Base-by-base conservation (phyloP, 345 rosid genomes). In the Microcos paniculata region DNA sequence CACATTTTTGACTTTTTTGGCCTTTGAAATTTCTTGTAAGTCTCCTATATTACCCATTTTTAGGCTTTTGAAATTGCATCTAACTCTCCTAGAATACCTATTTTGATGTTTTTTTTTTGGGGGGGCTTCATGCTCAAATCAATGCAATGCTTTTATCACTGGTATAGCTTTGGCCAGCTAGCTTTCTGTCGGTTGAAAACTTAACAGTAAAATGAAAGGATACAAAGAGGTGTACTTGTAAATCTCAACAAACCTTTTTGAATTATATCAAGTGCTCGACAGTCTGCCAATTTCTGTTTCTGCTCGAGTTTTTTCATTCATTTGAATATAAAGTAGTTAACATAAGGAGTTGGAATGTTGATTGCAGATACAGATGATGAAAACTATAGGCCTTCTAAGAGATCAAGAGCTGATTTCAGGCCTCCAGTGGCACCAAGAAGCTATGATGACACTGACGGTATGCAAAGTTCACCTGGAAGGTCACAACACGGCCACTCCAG, bases 331-430 rank as follows among this genome's bases (percentile, higher is more conserved):
- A 62, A 38, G 28, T 38, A 10, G 49, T 42, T 65, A 23, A 43
- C 23, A 18, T 67, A 15, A 8, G 56, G 8, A 4, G 53, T 35
- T 72, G 21, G 38, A 53, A 40, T 52, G 35, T 15, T 64, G 19
- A 2, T 30, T 76, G 74, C 80, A 93, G 94, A 90, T 77, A 90
- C 94, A 8, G 94, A 96, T 83, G 97, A 96, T 73, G 97, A 90
- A 77, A 85, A 82, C 66, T 87, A 88, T 76, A 90, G 98, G 82
- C 96, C 98, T 73, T 84, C 97, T 0, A 92, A 96, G 84, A 89
- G 98, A 83, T 79, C 87, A 71, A 88, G 99, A 68, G 94, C 97
- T 64, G 92, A 85, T 83, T 80, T 74, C 80, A 78, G 87, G 74
- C 85, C 87, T 62, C 84, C 88, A 1, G 63, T 76, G 67, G 82